Percentiles rank a stretch among this genome's conserved stretches.
These are phyloP conservation scores for Botryotinia convoluta DNA, from an alignment of 2,329 filamentous ascomycete genomes.

Conservation along the genomic window DNA sequence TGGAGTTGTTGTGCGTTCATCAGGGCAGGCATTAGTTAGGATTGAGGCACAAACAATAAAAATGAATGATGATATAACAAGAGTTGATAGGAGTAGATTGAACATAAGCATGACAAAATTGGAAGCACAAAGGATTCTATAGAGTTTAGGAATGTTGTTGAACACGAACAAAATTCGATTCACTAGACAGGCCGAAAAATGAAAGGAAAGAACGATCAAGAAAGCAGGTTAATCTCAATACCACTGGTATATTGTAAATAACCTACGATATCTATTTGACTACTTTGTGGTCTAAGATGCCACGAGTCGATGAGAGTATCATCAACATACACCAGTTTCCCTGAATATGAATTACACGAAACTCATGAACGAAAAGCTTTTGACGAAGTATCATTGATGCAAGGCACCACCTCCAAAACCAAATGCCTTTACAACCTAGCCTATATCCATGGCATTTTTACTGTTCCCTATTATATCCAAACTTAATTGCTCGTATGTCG, in stretches of 20 bases:
- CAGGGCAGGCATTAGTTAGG: conserved; percentile 10
- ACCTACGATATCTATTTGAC: neutral
- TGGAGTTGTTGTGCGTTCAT: neutral
- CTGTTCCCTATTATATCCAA: neutral
- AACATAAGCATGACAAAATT: neutral
- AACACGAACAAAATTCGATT: neutral
- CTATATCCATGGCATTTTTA: neutral
- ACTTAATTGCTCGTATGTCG: neutral
- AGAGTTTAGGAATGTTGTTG: neutral
- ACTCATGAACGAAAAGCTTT: neutral
- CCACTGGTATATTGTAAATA: neutral
- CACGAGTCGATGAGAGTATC: neutral
- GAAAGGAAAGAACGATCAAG: neutral
- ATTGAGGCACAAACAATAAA: conserved; percentile 7
- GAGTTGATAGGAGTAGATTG: neutral
- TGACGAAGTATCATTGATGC: neutral
- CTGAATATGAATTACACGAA: neutral
- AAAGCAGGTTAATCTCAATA: neutral
- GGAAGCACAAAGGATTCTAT: neutral
- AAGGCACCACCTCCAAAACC: neutral
- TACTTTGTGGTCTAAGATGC: neutral
- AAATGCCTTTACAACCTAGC: neutral
- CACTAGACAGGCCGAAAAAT: neutral
- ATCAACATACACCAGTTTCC: neutral
- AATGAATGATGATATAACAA: neutral